phyloP scores from a whole-genome alignment of 2,329 filamentous ascomycete species.

The Calycina herbarum region DNA sequence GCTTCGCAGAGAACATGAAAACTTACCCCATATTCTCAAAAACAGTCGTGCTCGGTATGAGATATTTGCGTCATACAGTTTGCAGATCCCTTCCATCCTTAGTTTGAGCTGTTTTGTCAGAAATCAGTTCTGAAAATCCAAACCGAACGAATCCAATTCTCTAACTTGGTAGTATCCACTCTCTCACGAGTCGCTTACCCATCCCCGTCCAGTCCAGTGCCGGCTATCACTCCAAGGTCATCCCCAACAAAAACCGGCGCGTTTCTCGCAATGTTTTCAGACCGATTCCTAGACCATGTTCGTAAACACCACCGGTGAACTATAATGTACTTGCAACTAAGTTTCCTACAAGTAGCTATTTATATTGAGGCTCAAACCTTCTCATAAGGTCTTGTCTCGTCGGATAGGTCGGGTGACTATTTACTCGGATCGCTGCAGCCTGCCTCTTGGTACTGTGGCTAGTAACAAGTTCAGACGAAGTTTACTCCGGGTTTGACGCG shows the following conservation, averaged over 20 bases:
- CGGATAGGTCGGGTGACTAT: neutral
- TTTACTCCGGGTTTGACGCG: neutral
- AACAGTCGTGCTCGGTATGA: too few species aligned
- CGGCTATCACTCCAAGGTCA: neutral
- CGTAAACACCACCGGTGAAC: neutral
- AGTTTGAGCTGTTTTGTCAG: neutral
- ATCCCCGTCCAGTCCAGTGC: neutral
- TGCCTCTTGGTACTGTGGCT: neutral
- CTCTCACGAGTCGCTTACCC: neutral
- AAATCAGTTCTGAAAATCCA: neutral
- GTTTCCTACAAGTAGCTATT: neutral
- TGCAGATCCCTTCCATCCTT: neutral
- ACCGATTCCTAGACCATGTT: neutral
- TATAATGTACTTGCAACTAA: neutral
- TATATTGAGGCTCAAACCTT: neutral
- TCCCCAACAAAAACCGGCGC: neutral
- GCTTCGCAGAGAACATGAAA: too few species aligned
- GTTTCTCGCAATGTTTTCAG: neutral
- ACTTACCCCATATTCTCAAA: too few species aligned
- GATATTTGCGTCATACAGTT: too few species aligned
- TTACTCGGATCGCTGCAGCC: too few species aligned
- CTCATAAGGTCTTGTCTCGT: neutral
- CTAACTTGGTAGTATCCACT: neutral
- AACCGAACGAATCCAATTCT: neutral
- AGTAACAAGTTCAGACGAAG: neutral